Evolutionary conservation across 2,329 filamentous ascomycete species (phyloP).

Genomic region (Monosporascus cannonballus): DNA sequence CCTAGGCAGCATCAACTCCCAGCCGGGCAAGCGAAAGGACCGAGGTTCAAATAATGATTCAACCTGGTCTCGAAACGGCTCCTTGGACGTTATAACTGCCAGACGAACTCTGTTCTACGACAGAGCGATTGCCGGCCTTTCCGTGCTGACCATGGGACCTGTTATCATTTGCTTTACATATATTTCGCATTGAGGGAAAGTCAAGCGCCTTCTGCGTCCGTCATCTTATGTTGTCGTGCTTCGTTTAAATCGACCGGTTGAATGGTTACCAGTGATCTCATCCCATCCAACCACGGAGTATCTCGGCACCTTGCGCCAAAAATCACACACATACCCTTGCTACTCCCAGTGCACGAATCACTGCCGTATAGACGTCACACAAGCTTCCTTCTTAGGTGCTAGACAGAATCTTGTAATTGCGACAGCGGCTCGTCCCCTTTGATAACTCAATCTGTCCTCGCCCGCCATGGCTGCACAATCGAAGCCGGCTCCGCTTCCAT

Average conservation of each 20-base stretch:
- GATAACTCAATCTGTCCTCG: slow-evolving; percentile 3
- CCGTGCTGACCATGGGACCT: neutral
- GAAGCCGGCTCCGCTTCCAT: slow-evolving; percentile 68
- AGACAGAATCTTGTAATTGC: neutral
- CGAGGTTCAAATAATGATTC: neutral
- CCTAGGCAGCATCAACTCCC: neutral
- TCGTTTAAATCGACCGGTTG: neutral
- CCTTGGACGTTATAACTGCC: neutral
- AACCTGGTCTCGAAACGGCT: neutral
- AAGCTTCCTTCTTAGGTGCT: neutral
- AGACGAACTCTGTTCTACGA: neutral
- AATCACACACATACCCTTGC: neutral
- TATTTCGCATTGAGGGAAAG: neutral
- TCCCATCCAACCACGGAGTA: neutral
- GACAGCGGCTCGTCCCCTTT: neutral
- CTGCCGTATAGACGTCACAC: neutral
- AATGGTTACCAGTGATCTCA: neutral
- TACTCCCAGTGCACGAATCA: neutral
- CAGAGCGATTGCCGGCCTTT: neutral
- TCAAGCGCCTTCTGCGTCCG: neutral
- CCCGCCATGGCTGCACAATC: slow-evolving; percentile 46
- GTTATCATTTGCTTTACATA: neutral
- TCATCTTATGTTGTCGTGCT: neutral
- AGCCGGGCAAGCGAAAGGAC: neutral
- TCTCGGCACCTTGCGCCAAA: neutral